These are phyloP conservation scores for Sphaerulina vaccinii DNA, from an alignment of 2,329 filamentous ascomycete genomes.

Conservation along the genomic window DNA sequence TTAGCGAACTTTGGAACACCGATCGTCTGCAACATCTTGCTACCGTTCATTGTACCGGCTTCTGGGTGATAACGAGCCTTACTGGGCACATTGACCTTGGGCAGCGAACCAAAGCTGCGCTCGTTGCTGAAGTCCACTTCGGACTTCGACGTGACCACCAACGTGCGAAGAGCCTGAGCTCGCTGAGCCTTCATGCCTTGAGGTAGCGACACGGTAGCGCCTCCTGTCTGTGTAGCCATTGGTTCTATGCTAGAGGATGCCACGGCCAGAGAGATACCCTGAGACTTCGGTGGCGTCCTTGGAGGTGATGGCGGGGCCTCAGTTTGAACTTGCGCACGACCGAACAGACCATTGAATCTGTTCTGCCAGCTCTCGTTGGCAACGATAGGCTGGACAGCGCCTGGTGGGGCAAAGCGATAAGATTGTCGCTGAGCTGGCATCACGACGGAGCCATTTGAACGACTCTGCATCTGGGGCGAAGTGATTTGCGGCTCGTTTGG, in stretches of 20 bases:
- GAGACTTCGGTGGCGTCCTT: conserved; percentile 41
- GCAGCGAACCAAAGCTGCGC: conserved; percentile 49
- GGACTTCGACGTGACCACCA: conserved; percentile 42
- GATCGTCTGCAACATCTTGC: conserved; percentile 26
- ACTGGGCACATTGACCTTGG: conserved; percentile 36
- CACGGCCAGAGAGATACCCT: conserved; percentile 52
- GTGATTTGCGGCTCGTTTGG: conserved; percentile 57
- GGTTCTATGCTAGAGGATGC: conserved; percentile 65
- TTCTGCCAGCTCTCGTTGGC: conserved; percentile 69
- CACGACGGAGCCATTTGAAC: conserved; percentile 40
- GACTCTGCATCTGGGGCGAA: conserved; percentile 40
- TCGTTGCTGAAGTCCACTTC: conserved; percentile 47
- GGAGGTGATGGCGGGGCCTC: conserved; percentile 39
- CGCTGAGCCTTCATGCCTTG: conserved; percentile 21
- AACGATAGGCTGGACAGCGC: conserved; percentile 44
- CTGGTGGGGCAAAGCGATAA: conserved; percentile 39
- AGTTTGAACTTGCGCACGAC: conserved; percentile 56
- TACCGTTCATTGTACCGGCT: conserved; percentile 8
- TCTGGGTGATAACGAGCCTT: conserved; percentile 27
- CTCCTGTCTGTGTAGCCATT: conserved; percentile 59
- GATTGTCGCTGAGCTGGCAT: conserved; percentile 43
- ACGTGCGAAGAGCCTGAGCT: conserved; percentile 27
- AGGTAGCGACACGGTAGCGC: conserved; percentile 72
- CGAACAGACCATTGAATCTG: conserved; percentile 74
- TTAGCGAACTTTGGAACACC: conserved; percentile 18